phyloP scores from a whole-genome alignment of 1,284 basidiomycete genomes.

The Rhodotorula sp. region DNA sequence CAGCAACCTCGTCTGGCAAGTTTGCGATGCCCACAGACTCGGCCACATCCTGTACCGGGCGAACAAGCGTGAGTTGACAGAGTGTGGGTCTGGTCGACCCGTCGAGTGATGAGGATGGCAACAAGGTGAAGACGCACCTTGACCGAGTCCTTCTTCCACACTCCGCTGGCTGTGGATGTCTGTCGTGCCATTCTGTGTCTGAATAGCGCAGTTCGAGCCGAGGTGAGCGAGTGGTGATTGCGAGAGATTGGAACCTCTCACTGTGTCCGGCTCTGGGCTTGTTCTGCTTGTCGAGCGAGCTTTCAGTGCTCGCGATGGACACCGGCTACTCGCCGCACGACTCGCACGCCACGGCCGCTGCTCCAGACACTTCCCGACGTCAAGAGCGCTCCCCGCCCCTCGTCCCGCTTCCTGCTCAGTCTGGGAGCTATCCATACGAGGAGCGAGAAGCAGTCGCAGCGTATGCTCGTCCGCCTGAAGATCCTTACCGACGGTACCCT shows the following conservation, averaged over 20 bases:
- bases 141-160: conserved; percentile 41
- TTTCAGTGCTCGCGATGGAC: neutral
- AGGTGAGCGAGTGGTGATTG: neutral
- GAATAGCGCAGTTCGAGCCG: no score
- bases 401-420: conserved; percentile 3
- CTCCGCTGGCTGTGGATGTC: conserved; percentile 9
- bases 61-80: neutral
- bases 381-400: conserved; percentile 7
- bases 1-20: conserved; percentile 75
- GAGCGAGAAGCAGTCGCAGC: neutral
- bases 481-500: neutral
- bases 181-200: conserved; percentile 8
- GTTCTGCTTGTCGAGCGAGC: neutral
- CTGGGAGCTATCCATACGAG: no score
- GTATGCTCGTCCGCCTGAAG: neutral
- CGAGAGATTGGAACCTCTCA: no score
- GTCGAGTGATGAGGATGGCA: neutral
- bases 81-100: neutral
- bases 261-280: neutral
- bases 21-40: conserved; percentile 80
- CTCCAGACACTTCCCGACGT: neutral
- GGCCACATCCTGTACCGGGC: conserved; percentile 71
- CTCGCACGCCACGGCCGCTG: neutral
- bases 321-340: conserved; percentile 11
- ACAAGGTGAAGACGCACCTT: conserved; percentile 18